Conservation (phyloP, 2,329 filamentous ascomycete genomes). For the Pseudopithomyces chartarum region DNA sequence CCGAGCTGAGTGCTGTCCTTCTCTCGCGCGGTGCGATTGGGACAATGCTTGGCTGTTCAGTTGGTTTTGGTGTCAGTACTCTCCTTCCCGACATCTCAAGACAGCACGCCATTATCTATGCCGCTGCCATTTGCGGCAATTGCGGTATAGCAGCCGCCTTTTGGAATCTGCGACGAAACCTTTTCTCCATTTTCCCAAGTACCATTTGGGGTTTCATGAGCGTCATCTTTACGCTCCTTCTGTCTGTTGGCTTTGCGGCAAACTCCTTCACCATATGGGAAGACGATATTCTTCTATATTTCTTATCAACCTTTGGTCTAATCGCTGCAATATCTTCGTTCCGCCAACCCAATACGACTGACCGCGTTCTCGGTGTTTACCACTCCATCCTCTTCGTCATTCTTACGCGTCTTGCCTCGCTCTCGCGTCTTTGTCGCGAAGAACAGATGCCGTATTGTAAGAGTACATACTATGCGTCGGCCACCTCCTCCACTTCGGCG, state of each 20-base stretch:
- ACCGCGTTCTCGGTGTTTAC: conserved; percentile 78
- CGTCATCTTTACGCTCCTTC: conserved; percentile 77
- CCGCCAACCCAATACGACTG: conserved; percentile 67
- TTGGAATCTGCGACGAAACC: conserved; percentile 46
- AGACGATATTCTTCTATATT: conserved; percentile 90
- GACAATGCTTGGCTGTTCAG: conserved; percentile 48
- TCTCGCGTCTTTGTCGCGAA: conserved; percentile 91
- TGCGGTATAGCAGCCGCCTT: conserved; percentile 49
- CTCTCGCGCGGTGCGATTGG: conserved; percentile 58
- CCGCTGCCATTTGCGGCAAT: conserved; percentile 46
- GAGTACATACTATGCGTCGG: conserved; percentile 93
- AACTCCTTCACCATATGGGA: conserved; percentile 99
- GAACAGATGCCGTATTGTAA: conserved; percentile 98
- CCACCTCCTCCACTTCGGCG: conserved; percentile 88
- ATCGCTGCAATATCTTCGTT: conserved; percentile 76
- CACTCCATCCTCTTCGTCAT: conserved; percentile 84
- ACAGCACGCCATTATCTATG: conserved; percentile 48
- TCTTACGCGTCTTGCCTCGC: conserved; percentile 78
- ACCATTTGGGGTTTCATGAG: conserved; percentile 89
- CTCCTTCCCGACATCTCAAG: conserved; percentile 45
- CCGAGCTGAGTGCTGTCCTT: conserved; percentile 58
- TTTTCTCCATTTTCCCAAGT: conserved; percentile 66
- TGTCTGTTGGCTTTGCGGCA: conserved; percentile 92
- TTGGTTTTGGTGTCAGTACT: conserved; percentile 52
- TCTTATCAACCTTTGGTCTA: conserved; percentile 84